Evolutionary conservation across 352 stramenopile species (phyloP).

Genomic region (Pythium dissimile): DNA sequence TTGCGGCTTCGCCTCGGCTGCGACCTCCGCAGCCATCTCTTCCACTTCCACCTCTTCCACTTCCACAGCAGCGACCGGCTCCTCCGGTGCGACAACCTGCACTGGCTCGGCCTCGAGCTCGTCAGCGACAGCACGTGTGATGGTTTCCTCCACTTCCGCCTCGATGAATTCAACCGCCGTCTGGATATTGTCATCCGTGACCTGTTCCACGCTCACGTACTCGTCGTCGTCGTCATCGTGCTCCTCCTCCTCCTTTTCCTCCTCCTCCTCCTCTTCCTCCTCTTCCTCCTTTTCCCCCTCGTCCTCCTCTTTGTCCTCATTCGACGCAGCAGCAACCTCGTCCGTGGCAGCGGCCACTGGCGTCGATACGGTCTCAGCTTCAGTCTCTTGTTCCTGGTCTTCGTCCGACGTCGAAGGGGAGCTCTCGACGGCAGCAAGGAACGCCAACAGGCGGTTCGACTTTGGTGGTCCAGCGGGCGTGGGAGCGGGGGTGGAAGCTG

Average conservation of each 20-base stretch:
- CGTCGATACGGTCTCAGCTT: no score
- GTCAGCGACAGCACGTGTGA: background rate
- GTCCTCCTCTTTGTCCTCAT: slow-evolving; percentile 1
- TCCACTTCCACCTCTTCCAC: background rate
- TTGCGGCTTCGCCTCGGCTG: background rate
- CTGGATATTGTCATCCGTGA: background rate
- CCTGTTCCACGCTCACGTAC: background rate
- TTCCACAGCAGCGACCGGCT: background rate
- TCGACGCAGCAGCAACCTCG: background rate
- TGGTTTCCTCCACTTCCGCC: background rate
- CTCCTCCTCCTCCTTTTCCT: background rate
- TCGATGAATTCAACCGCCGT: background rate
- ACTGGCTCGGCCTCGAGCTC: background rate
- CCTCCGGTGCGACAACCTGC: background rate
- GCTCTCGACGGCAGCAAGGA: slow-evolving; percentile 8
- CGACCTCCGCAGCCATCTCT: background rate
- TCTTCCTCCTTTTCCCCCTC: slow-evolving; percentile 4
- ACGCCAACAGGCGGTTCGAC: slow-evolving; percentile 15
- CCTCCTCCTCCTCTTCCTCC: background rate
- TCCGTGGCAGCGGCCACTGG: no score
- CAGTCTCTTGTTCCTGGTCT: slow-evolving; percentile 6
- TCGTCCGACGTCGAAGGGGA: background rate
- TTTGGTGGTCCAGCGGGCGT: background rate
- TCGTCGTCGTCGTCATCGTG: background rate
- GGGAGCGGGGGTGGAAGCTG: background rate